Base-by-base conservation (phyloP, 768 basidiomycete genomes). In the Kwoniella newhampshirensis region DNA sequence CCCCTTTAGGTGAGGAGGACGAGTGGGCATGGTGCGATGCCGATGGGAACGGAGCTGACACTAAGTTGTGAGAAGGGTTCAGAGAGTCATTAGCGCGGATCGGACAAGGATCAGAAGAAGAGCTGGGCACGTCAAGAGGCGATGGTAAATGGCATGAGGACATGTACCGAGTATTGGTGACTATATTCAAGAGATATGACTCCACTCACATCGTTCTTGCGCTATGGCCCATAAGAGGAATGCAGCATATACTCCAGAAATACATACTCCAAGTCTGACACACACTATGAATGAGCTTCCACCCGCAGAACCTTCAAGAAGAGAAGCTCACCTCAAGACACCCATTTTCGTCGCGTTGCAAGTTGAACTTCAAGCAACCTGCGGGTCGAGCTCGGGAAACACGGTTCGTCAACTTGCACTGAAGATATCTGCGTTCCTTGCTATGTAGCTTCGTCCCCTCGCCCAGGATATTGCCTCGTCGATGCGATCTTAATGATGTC, bases 131-230 rank as follows among this genome's bases (percentile, higher is more conserved):
- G n/a, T n/a, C n/a, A n/a, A n/a, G n/a, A n/a, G n/a, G n/a, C n/a
- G n/a, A n/a, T n/a, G n/a, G n/a, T n/a, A n/a, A n/a, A n/a, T n/a
- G 32, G 32, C 15, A 37, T 40, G 51, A 42, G 23, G 35, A 13
- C 15, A 30, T 12, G 18, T 35, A n/a, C n/a, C n/a, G 11, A n/a
- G 27, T 23, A 8, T n/a, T 12, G 26, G 18, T 25, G 20, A 9
- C 11, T n/a, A 26, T 4, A 20, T 32, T 17, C 28, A n/a, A 7
- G 20, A 52, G 25, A 25, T 12, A 18, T 18, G 2, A 65, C 49
- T n/a, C n/a, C n/a, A n/a, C n/a, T 77, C 84, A 96, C 93, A 75
- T 77, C 93, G 82, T 79, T 98, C 96, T 80, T 99, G 96, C 8
- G 91, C 89, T 41, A 93, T 84, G 11, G 89, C 91, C 91, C 91